Conservation (phyloP, 2,329 filamentous ascomycete genomes). For the Whalleya microplaca region DNA sequence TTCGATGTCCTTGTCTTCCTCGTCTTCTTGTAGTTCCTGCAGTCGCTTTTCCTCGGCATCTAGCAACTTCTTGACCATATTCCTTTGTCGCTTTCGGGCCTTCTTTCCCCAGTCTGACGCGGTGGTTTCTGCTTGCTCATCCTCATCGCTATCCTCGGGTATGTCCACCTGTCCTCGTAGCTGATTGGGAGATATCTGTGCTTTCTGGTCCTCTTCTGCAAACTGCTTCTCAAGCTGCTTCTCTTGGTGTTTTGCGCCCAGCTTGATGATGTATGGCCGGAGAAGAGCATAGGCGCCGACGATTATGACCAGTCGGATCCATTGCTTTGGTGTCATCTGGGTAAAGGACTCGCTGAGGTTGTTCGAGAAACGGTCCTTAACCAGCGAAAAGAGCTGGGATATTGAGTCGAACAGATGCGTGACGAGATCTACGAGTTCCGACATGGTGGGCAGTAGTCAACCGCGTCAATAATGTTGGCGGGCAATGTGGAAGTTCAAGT, state of each 20-base stretch:
- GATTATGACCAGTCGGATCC: slow-evolving; percentile 72
- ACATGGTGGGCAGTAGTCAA: slow-evolving; percentile 27
- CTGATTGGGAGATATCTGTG: slow-evolving; percentile 66
- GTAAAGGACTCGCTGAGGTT: slow-evolving; percentile 56
- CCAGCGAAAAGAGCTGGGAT: slow-evolving; percentile 31
- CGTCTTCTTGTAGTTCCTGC: slow-evolving; percentile 59
- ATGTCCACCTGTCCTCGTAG: slow-evolving; percentile 60
- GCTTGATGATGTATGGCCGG: slow-evolving; percentile 73
- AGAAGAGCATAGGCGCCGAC: slow-evolving; percentile 75
- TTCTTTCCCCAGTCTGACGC: slow-evolving; percentile 70
- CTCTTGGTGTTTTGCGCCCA: slow-evolving; percentile 66
- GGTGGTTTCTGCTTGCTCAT: slow-evolving; percentile 52
- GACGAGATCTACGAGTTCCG: slow-evolving; percentile 37
- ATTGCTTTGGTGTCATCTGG: slow-evolving; percentile 55
- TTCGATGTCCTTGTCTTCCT: slow-evolving; percentile 76
- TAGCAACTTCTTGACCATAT: slow-evolving; percentile 66
- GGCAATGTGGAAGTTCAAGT: background rate
- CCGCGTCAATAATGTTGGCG: background rate
- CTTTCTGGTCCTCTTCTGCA: slow-evolving; percentile 48
- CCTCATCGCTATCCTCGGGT: slow-evolving; percentile 56
- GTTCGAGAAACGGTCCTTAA: slow-evolving; percentile 44
- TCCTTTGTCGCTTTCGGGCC: slow-evolving; percentile 69
- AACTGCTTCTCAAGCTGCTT: slow-evolving; percentile 65
- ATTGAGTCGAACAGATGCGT: slow-evolving; percentile 35
- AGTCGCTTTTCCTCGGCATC: slow-evolving; percentile 64